These are phyloP conservation scores for Ophidiomyces ophidiicola DNA, from an alignment of 2,329 filamentous ascomycete species.

Conservation along the genomic window DNA sequence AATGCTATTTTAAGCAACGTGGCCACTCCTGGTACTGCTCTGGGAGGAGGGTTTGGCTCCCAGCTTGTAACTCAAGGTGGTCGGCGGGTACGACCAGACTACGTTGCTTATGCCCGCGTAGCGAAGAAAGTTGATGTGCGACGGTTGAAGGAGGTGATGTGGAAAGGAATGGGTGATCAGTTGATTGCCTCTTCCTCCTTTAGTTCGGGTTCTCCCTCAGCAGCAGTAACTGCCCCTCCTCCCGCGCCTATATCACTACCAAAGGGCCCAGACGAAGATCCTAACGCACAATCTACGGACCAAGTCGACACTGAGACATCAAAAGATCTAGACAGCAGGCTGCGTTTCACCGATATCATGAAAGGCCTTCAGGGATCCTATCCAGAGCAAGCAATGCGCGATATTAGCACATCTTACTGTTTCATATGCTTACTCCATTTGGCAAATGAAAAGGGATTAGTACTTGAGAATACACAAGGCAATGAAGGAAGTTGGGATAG, in stretches of 20 bases:
- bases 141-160: constrained; percentile 53
- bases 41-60: constrained; percentile 47
- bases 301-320: constrained; percentile 25
- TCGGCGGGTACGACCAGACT: constrained; percentile 47
- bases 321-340: constrained; percentile 33
- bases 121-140: constrained; percentile 57
- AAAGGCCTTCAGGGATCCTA: constrained; percentile 79
- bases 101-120: constrained; percentile 52
- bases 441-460: constrained; percentile 82
- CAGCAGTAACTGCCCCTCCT: constrained; percentile 8
- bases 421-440: constrained; percentile 89
- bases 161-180: constrained; percentile 46
- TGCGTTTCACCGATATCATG: constrained; percentile 88
- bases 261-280: background rate
- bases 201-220: constrained; percentile 17
- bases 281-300: constrained; percentile 16
- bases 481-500: constrained; percentile 15
- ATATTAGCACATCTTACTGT: constrained; percentile 86
- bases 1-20: constrained; percentile 31
- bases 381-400: constrained; percentile 69
- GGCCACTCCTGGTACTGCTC: constrained; percentile 28
- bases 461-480: constrained; percentile 50
- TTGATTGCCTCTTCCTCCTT: constrained; percentile 27
- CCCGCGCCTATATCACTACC: background rate
- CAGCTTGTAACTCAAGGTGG: constrained; percentile 51